phyloP scores from a whole-genome alignment of 2,329 filamentous ascomycete species.

The Xylariales sp. region DNA sequence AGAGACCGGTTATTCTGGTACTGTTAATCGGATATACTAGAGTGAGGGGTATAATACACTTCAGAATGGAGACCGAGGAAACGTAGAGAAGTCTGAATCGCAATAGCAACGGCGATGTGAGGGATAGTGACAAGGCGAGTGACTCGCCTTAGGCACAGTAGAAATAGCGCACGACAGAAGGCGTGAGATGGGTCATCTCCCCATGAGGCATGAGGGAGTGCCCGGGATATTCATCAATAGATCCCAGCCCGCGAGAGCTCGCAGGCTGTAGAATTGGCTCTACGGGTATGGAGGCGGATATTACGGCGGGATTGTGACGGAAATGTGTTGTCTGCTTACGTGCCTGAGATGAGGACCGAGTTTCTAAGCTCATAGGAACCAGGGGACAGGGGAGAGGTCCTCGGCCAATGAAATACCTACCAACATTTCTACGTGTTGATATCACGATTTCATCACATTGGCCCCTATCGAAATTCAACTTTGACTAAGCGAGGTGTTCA shows the following conservation, averaged over 20 bases:
- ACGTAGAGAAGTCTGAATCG: not conserved
- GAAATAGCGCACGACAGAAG: not conserved
- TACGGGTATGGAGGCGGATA: not conserved
- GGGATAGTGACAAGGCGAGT: not conserved
- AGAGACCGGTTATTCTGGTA: not conserved
- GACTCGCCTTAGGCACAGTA: not conserved
- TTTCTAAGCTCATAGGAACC: not conserved
- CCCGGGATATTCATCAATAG: not conserved
- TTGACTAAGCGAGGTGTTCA: not conserved
- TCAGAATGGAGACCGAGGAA: not conserved
- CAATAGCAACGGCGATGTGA: not conserved
- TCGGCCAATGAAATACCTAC: not conserved
- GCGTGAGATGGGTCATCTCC: not conserved
- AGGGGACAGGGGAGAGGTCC: not conserved
- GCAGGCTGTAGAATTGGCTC: not conserved
- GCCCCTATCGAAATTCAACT: not conserved
- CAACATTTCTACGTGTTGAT: not conserved
- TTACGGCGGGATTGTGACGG: not conserved
- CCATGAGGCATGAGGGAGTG: not conserved
- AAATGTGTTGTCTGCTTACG: no score
- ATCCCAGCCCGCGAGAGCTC: not conserved
- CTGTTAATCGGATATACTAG: not conserved
- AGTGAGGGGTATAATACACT: not conserved
- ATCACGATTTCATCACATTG: not conserved
- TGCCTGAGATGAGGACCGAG: no score